A percentile compares a stretch with the other conserved stretches of the same genome.
Evolutionary conservation across 306 rosid species (phyloP).

Genomic region (Vigna reflexopilosa): DNA sequence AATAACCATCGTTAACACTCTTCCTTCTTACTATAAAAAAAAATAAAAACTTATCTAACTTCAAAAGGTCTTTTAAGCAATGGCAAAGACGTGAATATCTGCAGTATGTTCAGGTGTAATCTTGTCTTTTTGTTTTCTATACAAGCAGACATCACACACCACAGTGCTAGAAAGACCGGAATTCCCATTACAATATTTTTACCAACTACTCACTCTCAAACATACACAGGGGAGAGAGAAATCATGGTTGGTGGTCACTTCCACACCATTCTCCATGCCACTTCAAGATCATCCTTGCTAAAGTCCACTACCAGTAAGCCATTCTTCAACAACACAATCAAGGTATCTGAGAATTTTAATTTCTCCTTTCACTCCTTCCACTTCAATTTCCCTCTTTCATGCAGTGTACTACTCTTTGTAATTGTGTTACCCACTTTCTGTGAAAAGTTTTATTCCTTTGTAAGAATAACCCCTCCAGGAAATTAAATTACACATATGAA

Average conservation of each 20-base stretch:
- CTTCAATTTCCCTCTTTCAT: not conserved
- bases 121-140: slow-evolving; percentile 36
- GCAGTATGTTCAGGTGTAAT: not conserved
- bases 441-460: not conserved
- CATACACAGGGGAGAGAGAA: not conserved
- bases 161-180: not conserved
- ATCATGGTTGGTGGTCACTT: slow-evolving; percentile 46
- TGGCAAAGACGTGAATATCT: slow-evolving; percentile 11
- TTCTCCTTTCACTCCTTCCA: not conserved
- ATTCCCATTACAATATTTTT: not conserved
- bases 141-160: not conserved
- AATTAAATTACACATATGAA: not conserved
- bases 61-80: not conserved
- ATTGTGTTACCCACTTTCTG: not conserved
- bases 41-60: no score
- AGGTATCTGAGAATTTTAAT: slow-evolving; percentile 19
- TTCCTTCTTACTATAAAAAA: no score
- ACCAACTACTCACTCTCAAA: not conserved
- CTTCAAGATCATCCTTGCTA: slow-evolving; percentile 42
- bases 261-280: slow-evolving; percentile 34
- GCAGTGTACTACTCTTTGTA: not conserved
- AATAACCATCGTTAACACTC: no score
- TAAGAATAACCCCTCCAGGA: not conserved
- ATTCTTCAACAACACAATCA: slow-evolving; percentile 38
- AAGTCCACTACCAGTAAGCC: slow-evolving; percentile 31